A percentile compares a stretch with the other conserved stretches of the same genome.
Conservation (phyloP, 2,329 filamentous ascomycete species). For the Helotiales sp. region DNA sequence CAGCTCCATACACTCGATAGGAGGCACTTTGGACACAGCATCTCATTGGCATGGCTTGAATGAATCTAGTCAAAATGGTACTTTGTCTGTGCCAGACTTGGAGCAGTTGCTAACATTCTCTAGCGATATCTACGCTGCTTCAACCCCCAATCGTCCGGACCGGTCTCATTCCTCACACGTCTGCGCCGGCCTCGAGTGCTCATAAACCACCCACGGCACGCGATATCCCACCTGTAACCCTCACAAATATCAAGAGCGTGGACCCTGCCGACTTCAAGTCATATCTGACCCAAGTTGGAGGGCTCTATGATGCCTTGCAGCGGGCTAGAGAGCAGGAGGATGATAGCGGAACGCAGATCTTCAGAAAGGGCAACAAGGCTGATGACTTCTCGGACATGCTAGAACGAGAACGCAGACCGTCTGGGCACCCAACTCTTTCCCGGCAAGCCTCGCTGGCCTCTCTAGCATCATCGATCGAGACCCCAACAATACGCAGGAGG, state of each 20-base stretch:
- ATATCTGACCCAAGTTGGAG: constrained; percentile 83
- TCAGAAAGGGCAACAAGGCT: constrained; percentile 34
- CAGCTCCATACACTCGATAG: constrained; percentile 85
- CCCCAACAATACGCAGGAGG: constrained; percentile 40
- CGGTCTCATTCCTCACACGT: constrained; percentile 77
- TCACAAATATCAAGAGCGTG: constrained; percentile 84
- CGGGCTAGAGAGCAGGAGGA: constrained; percentile 78
- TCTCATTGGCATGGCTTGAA: constrained; percentile 55
- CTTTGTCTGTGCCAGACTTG: constrained; percentile 14
- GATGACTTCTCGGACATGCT: constrained; percentile 42
- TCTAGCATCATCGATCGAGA: constrained; percentile 37
- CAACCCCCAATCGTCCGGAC: constrained; percentile 88
- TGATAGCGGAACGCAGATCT: constrained; percentile 46
- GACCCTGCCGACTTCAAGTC: constrained; percentile 77
- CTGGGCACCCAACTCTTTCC: constrained; percentile 31
- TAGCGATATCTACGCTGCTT: constrained; percentile 90
- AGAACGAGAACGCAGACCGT: constrained; percentile 32
- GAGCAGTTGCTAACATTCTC: constrained; percentile 11
- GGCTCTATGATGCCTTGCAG: constrained; percentile 85
- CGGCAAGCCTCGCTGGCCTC: constrained; percentile 43
- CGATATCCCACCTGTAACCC: constrained; percentile 89
- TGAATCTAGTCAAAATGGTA: constrained; percentile 85
- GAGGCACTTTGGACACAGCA: constrained; percentile 77
- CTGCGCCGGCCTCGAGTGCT: constrained; percentile 65
- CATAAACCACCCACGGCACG: constrained; percentile 81